Base-by-base conservation (phyloP, 306 rosid species). In the Gastrolobium villosum region DNA sequence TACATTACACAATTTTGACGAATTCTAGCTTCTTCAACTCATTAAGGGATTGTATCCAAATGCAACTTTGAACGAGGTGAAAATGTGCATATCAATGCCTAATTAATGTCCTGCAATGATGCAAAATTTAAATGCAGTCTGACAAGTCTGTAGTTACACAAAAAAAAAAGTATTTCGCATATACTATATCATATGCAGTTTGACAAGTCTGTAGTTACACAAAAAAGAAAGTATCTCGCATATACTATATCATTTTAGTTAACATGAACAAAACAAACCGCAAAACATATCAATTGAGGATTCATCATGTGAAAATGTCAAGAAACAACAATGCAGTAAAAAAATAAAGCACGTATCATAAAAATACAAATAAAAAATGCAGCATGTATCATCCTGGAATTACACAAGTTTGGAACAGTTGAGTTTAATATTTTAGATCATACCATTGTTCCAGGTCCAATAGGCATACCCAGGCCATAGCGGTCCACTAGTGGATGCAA, bases 401-500 rank as follows among this genome's bases (percentile, higher is more conserved):
- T 70, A 40, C 34, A 71, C 34, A 71, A 63, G 31, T 60, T 76
- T 9, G 14, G 6, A 61, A 36, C 44, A 65, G 15, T 50, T 28
- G 9, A 61, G 46, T 40, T 15, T 20, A 20, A 20, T 20, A 20
- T 20, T 20, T 20, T n/a, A 36, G 39, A 44, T 81, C 84, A 59
- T 86, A 89, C 93, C 96, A 91, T 83, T 10, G 87, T 61, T 14
- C 83, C 88, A 82, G 84, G 94, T 35, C 84, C 90, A 87, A 89
- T 79, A 54, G 94, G 96, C 79, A 91, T 83, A 79, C 91, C 87
- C 70, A 86, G 64, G 61, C 92, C 93, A 74, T 86, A 91, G 13
- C 89, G 87, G 65, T 87, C 90, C 72, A 89, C 83, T 74, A 89
- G 60, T 2, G 90, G 94, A 30, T 90, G 88, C 10, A 89, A 79